A percentile compares a stretch with the other conserved stretches of the same genome.
phyloP scores from a whole-genome alignment of 163 green algal species.

The Coccomyxa subellipsoidea region DNA sequence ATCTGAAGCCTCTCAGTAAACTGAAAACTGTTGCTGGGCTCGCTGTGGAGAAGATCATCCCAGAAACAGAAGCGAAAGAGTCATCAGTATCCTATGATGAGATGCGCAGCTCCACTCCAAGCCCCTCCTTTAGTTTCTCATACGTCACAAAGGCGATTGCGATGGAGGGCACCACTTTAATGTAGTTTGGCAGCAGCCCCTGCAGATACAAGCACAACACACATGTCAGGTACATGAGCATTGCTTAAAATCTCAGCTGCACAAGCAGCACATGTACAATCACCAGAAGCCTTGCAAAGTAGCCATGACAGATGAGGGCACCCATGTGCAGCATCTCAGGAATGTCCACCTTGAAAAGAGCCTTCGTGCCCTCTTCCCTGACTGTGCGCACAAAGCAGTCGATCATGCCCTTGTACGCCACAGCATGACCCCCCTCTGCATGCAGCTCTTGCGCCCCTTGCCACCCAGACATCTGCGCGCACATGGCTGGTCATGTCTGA shows the following conservation, averaged over 20 bases:
- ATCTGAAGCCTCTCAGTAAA: not conserved
- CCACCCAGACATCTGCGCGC: conserved; percentile 74
- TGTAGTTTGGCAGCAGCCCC: conserved; percentile 93
- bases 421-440: conserved; percentile 58
- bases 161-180: conserved; percentile 98
- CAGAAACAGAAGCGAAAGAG: not conserved
- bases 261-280: too few species aligned
- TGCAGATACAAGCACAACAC: conserved; percentile 10
- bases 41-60: not conserved
- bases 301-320: not conserved
- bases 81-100: conserved; percentile 22
- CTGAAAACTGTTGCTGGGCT: not conserved
- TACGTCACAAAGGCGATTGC: conserved; percentile 98
- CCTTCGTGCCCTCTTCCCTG: conserved; percentile 79
- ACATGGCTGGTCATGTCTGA: too few species aligned
- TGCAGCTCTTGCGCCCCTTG: conserved; percentile 66
- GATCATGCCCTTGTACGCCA: conserved; percentile 92
- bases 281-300: not conserved
- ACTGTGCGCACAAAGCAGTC: conserved; percentile 94
- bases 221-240: too few species aligned
- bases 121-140: conserved; percentile 85
- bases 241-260: too few species aligned
- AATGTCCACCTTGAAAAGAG: conserved; percentile 79
- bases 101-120: conserved; percentile 89
- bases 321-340: not conserved